These are phyloP conservation scores for Annulohypoxylon moriforme DNA, from an alignment of 495 filamentous ascomycete species.

Conservation along the genomic window DNA sequence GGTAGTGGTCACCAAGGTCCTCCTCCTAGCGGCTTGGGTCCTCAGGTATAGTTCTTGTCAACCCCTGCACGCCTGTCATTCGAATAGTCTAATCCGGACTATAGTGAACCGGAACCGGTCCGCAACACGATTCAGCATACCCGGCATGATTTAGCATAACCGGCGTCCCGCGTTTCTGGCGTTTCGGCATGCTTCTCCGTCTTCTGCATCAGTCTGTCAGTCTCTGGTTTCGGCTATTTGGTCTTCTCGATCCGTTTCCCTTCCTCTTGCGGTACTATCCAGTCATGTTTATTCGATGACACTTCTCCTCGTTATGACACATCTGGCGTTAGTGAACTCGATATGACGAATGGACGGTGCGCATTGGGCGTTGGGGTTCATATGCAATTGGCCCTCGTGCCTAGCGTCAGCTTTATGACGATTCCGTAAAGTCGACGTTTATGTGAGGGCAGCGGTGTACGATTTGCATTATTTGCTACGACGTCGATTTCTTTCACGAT, in stretches of 20 bases:
- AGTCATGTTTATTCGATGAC: constrained; percentile 30
- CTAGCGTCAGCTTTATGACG: constrained; percentile 30
- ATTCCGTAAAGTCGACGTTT: constrained; percentile 29
- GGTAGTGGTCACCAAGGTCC: constrained; percentile 42
- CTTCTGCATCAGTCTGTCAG: constrained; percentile 44
- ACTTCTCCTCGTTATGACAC: constrained; percentile 34
- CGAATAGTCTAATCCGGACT: constrained; percentile 17
- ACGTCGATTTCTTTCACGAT: constrained; percentile 40
- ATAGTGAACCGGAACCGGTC: constrained; percentile 29
- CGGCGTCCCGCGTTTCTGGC: constrained; percentile 51
- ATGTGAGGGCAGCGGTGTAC: constrained; percentile 28
- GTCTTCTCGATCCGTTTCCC: constrained; percentile 31
- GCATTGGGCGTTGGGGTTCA: constrained; percentile 25
- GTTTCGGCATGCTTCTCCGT: constrained; percentile 49
- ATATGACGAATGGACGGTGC: constrained; percentile 34
- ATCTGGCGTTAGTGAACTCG: constrained; percentile 43
- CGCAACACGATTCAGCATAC: constrained; percentile 28
- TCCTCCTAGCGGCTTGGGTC: constrained; percentile 46
- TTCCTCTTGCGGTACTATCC: constrained; percentile 21
- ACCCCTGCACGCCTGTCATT: not conserved
- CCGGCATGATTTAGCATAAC: constrained; percentile 44
- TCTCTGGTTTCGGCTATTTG: constrained; percentile 47
- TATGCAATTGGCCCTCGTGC: constrained; percentile 29
- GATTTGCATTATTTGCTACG: constrained; percentile 43
- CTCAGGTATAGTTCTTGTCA: constrained; percentile 40